Base-by-base conservation (phyloP, 805 yeast genomes). In the Limtongia smithiae region DNA sequence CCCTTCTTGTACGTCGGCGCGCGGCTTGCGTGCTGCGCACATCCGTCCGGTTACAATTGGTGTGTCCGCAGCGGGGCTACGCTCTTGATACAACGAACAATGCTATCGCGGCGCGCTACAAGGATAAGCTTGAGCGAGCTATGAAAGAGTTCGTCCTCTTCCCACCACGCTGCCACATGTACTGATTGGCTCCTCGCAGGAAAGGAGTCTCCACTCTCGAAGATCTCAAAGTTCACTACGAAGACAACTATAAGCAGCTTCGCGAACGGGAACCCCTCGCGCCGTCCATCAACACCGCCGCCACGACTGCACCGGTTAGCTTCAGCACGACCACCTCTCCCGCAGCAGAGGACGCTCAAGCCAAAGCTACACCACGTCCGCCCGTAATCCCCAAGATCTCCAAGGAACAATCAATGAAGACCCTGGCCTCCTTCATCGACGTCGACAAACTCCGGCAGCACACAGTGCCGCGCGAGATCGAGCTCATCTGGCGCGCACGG, bases 401-500 rank as follows among this genome's bases (percentile, higher is more conserved):
- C 6, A 63, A 65, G 11, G 65, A 65, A 45, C 71, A 53, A 65
- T 41, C 53, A n/a, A 76, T 75, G 68, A 88, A 88, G 67, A 81
- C 86, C 0, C 71, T 93, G 45, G 72, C 76, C 38, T 79, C 90
- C 0, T 91, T 72, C 65, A 66, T 93, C 35, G 89, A 86, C 47
- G 71, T 80, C 6, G 84, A 77, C 0, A 90, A 88, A 65, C 58
- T 87, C 41, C 51, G 68, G 41, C 74, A 71, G 3, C 75, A 90
- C 44, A 75, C 79, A 0, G 59, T 65, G 3, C 21, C 41, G 7
- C 43, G 41, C 73, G 76, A 54, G 94, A 87, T 91, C 44, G 94
- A 85, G 60, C 75, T 77, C 59, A 69, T 93, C 17, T 93, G 98
- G 98, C 81, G 86, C 64, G 88, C 95, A 0, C 77, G 96, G 57